Evolutionary conservation across 1,284 basidiomycete genomes (phyloP).

Genomic region (Ceratobasidium sp.): DNA sequence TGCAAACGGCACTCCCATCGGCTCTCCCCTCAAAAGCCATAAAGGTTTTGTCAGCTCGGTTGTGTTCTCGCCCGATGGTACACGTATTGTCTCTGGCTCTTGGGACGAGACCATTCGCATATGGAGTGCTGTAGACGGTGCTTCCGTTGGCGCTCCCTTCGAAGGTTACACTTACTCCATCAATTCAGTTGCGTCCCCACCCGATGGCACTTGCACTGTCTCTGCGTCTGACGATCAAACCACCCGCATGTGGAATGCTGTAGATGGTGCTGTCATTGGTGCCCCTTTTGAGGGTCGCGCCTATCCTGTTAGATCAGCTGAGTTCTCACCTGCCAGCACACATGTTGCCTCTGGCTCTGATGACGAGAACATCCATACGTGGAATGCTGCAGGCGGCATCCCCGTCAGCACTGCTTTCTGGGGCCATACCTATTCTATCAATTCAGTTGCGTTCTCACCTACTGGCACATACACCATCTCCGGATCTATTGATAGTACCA

Average conservation of each 20-base stretch:
- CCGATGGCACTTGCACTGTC: constrained; percentile 1
- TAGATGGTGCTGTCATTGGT: background rate
- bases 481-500: background rate
- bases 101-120: background rate
- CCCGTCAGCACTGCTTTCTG: background rate
- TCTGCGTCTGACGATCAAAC: no score
- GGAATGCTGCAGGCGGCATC: background rate
- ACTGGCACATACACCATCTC: no score
- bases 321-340: background rate
- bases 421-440: background rate
- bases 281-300: background rate
- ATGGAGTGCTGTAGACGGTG: background rate
- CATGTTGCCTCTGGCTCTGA: background rate
- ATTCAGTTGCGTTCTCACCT: background rate
- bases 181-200: constrained; percentile 5
- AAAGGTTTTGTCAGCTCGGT: background rate
- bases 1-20: background rate
- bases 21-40: background rate
- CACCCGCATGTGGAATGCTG: no score
- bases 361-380: no score
- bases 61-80: background rate
- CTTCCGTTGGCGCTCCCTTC: no score
- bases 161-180: background rate
- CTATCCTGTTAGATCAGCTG: background rate
- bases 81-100: background rate